phyloP scores from a whole-genome alignment of 371 early-diverging fungal genomes.

The Mycotypha africana region DNA sequence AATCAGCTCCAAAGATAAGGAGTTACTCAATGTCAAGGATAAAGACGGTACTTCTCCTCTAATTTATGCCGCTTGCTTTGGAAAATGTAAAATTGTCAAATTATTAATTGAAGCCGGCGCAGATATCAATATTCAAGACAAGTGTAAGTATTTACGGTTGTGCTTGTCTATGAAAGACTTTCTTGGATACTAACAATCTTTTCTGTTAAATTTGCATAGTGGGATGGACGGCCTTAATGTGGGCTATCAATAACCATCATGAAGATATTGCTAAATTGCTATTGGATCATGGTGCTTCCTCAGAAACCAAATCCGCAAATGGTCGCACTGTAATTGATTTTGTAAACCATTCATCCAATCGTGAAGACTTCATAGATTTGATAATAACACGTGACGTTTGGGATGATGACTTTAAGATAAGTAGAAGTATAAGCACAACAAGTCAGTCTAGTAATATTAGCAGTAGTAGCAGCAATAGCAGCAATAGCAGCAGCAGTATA shows the following conservation, averaged over 20 bases:
- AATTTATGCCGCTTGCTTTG: conserved; percentile 87
- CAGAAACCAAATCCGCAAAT: conserved; percentile 59
- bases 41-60: conserved; percentile 82
- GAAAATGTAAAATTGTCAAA: conserved; percentile 63
- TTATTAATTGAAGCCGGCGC: conserved; percentile 72
- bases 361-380: too few species aligned
- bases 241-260: conserved; percentile 88
- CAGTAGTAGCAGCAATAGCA: too few species aligned
- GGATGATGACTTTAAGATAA: too few species aligned
- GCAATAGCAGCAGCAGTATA: too few species aligned
- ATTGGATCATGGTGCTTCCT: conserved; percentile 74
- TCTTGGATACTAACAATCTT: too few species aligned
- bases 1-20: conserved; percentile 74
- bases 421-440: too few species aligned
- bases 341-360: too few species aligned
- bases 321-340: conserved; percentile 75
- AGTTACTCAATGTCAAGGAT: conserved; percentile 69
- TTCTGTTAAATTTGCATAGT: too few species aligned
- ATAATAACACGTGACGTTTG: too few species aligned
- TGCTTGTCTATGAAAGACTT: too few species aligned
- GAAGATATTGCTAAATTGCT: conserved; percentile 66
- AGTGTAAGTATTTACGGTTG: conserved; percentile 47
- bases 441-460: too few species aligned
- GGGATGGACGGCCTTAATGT: conserved; percentile 92
- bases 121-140: conserved; percentile 70